These are phyloP conservation scores for Creolimax fragrantissima DNA, from an alignment of 78 protist genomes.

Conservation along the genomic window DNA sequence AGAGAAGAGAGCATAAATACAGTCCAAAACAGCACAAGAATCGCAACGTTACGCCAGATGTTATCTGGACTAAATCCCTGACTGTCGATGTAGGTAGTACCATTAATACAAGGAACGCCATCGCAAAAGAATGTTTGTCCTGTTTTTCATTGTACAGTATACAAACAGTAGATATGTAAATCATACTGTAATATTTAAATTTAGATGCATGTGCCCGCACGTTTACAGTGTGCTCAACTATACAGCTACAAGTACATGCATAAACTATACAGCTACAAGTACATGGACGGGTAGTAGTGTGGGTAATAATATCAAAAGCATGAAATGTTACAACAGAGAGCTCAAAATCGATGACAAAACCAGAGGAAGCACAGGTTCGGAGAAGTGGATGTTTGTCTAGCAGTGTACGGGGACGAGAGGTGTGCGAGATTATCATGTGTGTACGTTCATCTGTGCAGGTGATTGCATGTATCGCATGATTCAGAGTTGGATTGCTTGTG, in stretches of 20 bases:
- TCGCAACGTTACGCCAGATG: background rate
- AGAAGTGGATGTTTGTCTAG: background rate
- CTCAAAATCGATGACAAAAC: background rate
- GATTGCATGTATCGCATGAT: background rate
- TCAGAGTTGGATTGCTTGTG: background rate
- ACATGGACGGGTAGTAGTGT: too few species aligned
- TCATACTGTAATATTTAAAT: background rate
- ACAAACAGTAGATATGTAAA: background rate
- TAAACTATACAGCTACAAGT: too few species aligned
- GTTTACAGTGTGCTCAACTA: background rate
- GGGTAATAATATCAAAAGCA: too few species aligned
- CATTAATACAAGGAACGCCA: too few species aligned
- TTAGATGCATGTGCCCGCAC: background rate
- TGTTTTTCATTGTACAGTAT: too few species aligned
- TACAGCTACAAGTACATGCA: background rate
- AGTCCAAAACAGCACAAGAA: background rate
- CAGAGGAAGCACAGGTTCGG: background rate
- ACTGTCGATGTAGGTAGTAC: background rate
- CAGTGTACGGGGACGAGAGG: background rate
- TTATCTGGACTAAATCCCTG: background rate
- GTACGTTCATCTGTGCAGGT: background rate
- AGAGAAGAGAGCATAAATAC: background rate
- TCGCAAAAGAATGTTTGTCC: too few species aligned
- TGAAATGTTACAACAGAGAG: too few species aligned
- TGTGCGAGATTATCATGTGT: too few species aligned